These are phyloP conservation scores for Pueraria montana DNA, from an alignment of 306 rosid genomes.

Conservation along the genomic window DNA sequence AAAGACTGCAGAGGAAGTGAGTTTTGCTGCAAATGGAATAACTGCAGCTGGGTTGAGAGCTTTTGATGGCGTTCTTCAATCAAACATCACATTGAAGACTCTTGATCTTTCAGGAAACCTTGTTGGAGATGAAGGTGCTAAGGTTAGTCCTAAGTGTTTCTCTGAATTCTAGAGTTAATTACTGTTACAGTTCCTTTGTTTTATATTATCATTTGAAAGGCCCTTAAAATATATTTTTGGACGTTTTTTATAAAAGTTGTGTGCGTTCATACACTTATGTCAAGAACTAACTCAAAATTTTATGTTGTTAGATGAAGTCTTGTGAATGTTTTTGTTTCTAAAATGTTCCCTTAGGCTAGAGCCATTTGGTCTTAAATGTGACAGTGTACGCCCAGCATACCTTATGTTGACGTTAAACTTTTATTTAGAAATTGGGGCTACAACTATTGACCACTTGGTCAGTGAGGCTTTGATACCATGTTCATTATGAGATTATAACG, in stretches of 20 bases:
- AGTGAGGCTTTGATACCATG: slow-evolving; percentile 8
- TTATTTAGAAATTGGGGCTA: background rate
- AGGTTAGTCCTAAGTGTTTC: slow-evolving; percentile 63
- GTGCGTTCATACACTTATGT: background rate
- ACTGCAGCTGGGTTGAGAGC: slow-evolving; percentile 92
- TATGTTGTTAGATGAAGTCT: background rate
- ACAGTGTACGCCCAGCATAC: background rate
- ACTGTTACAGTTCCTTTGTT: background rate
- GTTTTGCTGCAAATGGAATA: slow-evolving; percentile 97
- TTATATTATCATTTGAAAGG: background rate
- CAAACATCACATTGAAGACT: slow-evolving; percentile 80
- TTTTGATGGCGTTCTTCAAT: slow-evolving; percentile 95
- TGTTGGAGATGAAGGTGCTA: slow-evolving; percentile 93
- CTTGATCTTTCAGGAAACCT: slow-evolving; percentile 98
- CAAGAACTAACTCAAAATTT: slow-evolving; percentile 2
- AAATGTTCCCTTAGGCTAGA: background rate
- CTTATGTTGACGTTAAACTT: background rate
- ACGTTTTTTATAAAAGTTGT: background rate
- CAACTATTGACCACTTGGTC: background rate
- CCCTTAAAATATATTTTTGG: background rate
- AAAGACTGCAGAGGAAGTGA: slow-evolving; percentile 91
- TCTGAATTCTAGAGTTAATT: slow-evolving; percentile 31
- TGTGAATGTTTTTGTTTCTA: background rate
- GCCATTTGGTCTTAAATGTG: background rate
- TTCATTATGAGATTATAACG: background rate